Evolutionary conservation across 805 yeast species (phyloP), one percentile per base, ranked within the genome.

Genomic region (Candida ulmi): DNA sequence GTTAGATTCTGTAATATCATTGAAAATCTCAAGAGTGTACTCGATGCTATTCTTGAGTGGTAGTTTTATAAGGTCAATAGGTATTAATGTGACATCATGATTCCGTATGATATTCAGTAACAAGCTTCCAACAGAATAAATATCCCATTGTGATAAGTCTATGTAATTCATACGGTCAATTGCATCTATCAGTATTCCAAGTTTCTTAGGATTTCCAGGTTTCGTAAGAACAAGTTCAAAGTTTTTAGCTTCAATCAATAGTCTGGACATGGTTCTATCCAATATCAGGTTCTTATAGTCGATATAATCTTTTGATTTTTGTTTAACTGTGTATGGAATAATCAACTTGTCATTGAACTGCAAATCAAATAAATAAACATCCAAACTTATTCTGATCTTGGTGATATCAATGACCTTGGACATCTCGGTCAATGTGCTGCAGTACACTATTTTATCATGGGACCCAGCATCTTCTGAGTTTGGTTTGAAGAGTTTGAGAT

Each of bases 281-380:
- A 76, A 69, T 29, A 67, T 59, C 13, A 63, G 46, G 36, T 58
- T 55, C 40, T 70, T 63, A 52, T 62, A 72, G 8, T 55, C 55
- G 23, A 51, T 55, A 50, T 57, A 66, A 33, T 55, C 60, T 11
- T 32, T 34, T 28, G 56, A 47, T 30, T 21, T 57, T 49, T 39
- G 44, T 59, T 50, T 66, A 51, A 23, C 62, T 40, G 26, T 61
- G 51, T 50, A 54, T 36, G 79, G 81, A 3, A 78, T 60, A 3
- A 70, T 63, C 27, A 82, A 70, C 34, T 54, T 60, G n/a, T 67
- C 71, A 37, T 68, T 69, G 31, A 76, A 66, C 39, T 72, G 71
- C 42, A 71, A 70, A 49, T 87, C 84, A 52, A 81, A 80, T 30
- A 80, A 62, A 57, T 87, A 88, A 6, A 87, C 84, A 35, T 78